A percentile compares a stretch with the other conserved stretches of the same genome.
These are phyloP conservation scores for Gracilaria caudata DNA, from an alignment of 23 red algal genomes.

Conservation along the genomic window DNA sequence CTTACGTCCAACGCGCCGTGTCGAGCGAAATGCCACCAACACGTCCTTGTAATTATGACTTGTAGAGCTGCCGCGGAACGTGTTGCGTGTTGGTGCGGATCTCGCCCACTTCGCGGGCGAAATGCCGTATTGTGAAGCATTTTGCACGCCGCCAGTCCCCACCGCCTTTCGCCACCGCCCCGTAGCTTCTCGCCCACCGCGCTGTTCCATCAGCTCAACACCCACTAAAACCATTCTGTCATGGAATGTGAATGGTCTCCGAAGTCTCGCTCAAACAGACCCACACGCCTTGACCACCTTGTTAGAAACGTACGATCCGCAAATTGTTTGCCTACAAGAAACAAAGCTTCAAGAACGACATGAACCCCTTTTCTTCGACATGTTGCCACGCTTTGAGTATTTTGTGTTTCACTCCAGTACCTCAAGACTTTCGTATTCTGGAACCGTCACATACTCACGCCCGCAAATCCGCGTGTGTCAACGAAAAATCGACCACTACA, in stretches of 20 bases:
- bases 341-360: constrained; percentile 43
- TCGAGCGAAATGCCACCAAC: too few relatives aligned
- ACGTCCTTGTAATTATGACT: too few relatives aligned
- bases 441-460: constrained; percentile 57
- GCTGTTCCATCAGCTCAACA: not conserved
- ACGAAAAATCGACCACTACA: constrained; percentile 27
- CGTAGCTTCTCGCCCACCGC: not conserved
- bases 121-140: not conserved
- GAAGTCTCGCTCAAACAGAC: constrained; percentile 22
- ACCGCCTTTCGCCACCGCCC: not conserved
- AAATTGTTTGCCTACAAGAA: constrained; percentile 71
- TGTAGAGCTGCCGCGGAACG: too few relatives aligned
- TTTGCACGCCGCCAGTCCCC: not conserved
- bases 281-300: constrained; percentile 17
- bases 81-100: not conserved
- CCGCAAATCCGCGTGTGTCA: not conserved
- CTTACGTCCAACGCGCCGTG: too few relatives aligned
- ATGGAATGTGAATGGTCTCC: constrained; percentile 75
- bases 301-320: constrained; percentile 42
- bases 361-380: constrained; percentile 19
- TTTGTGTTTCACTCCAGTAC: constrained; percentile 49
- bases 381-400: constrained; percentile 16
- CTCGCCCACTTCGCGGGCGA: not conserved
- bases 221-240: constrained; percentile 26
- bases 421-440: constrained; percentile 48